Percentiles rank a stretch among this genome's conserved stretches.
These are phyloP conservation scores for Canariomyces notabilis DNA, from an alignment of 2,329 filamentous ascomycete species.

Conservation along the genomic window DNA sequence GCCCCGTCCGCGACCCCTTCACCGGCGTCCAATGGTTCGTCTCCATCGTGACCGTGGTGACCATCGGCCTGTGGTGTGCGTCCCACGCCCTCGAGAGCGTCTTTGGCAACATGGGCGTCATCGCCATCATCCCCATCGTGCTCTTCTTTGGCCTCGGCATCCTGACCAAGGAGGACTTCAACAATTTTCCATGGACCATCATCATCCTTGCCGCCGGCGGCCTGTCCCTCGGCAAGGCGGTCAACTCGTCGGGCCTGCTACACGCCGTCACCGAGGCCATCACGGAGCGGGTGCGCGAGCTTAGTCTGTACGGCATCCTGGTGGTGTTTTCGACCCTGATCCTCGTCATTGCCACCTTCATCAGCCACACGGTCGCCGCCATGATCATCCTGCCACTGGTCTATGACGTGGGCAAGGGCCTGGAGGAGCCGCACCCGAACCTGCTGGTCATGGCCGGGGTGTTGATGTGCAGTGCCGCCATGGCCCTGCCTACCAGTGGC, in stretches of 20 bases:
- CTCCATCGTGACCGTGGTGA: conserved; percentile 71
- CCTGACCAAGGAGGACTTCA: conserved; percentile 97
- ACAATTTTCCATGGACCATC: conserved; percentile 99
- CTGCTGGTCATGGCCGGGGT: conserved; percentile 91
- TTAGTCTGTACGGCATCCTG: conserved; percentile 80
- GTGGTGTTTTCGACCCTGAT: conserved; percentile 82
- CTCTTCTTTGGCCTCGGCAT: conserved; percentile 96
- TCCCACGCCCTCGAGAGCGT: conserved; percentile 80
- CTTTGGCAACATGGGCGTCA: conserved; percentile 97
- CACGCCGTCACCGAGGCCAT: conserved; percentile 81
- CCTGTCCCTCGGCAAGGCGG: conserved; percentile 85
- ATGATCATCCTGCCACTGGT: conserved; percentile 92
- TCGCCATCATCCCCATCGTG: conserved; percentile 92
- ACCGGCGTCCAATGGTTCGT: conserved; percentile 92
- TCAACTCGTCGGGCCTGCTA: conserved; percentile 86
- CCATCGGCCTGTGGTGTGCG: conserved; percentile 88
- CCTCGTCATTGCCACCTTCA: conserved; percentile 91
- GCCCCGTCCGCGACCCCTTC: conserved; percentile 82
- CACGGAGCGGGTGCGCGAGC: conserved; percentile 64
- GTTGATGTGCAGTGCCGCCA: conserved; percentile 95
- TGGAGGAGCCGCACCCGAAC: conserved; percentile 90
- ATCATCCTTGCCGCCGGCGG: conserved; percentile 96
- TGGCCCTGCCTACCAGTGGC: conserved; percentile 91
- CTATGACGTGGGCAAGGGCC: conserved; percentile 73
- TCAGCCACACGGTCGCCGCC: conserved; percentile 93